phyloP scores from a whole-genome alignment of 495 filamentous ascomycete genomes.

The Gamarada debralockiae region DNA sequence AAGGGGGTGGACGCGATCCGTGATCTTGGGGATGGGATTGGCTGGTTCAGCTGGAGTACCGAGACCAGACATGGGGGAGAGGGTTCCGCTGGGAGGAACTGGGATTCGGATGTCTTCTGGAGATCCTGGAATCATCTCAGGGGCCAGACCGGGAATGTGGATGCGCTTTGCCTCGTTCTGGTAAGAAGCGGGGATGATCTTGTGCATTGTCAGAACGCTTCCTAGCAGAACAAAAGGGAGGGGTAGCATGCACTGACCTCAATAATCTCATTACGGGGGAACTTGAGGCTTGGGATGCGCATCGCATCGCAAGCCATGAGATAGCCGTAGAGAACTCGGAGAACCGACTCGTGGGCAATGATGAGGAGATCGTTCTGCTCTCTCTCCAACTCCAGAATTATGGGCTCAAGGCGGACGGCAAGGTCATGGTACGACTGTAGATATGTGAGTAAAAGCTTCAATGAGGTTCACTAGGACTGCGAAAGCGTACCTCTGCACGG shows the following conservation, averaged over 20 bases:
- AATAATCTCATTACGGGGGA: conserved; percentile 95
- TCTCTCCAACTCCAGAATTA: conserved; percentile 95
- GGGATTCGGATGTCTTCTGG: conserved; percentile 84
- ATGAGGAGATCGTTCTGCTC: conserved; percentile 97
- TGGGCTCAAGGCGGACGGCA: conserved; percentile 95
- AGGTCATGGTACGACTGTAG: conserved; percentile 89
- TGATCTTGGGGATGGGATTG: too few species aligned
- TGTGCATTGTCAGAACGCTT: neutral
- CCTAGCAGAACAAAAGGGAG: neutral
- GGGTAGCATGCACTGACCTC: conserved; percentile 50
- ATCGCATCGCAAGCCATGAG: conserved; percentile 98
- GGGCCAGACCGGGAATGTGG: conserved; percentile 62
- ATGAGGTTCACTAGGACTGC: neutral
- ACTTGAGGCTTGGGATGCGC: conserved; percentile 90
- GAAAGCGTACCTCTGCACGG: conserved; percentile 72
- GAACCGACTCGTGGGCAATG: conserved; percentile 94
- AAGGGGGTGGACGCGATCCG: neutral
- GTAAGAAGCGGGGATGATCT: conserved; percentile 96
- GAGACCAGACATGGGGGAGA: conserved; percentile 19
- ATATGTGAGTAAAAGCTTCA: conserved; percentile 28
- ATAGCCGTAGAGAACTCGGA: conserved; percentile 95
- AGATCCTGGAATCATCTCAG: conserved; percentile 56
- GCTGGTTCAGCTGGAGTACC: conserved; percentile 17
- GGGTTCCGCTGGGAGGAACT: conserved; percentile 36
- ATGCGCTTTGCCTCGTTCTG: conserved; percentile 92